phyloP scores from a whole-genome alignment of 805 yeast genomes.

The Kockiozyma suomiensis region DNA sequence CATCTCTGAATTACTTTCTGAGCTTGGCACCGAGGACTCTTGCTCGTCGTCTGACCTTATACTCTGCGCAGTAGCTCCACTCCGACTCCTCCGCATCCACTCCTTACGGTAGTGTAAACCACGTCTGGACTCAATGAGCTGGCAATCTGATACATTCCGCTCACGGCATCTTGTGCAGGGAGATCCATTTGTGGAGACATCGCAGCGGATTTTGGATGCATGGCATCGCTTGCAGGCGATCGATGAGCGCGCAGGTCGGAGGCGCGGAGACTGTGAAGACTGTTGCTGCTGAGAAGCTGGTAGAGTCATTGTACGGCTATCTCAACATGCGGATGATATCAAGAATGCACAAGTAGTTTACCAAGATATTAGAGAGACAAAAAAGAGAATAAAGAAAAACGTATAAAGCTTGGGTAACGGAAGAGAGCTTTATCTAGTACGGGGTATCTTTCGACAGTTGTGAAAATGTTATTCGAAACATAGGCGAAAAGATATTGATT shows the following conservation, averaged over 20 bases:
- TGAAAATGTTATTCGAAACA: no score
- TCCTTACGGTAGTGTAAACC: conserved; percentile 20
- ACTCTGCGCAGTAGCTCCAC: background rate
- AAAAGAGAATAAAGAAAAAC: no score
- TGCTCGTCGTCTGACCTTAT: background rate
- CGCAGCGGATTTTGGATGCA: conserved; percentile 23
- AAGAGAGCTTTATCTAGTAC: no score
- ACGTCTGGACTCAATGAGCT: conserved; percentile 20
- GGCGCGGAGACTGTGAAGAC: background rate
- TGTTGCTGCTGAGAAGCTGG: background rate
- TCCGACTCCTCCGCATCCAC: conserved; percentile 9
- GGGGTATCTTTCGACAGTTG: no score
- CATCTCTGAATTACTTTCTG: background rate
- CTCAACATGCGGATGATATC: no score
- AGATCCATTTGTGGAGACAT: conserved; percentile 13
- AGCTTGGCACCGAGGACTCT: background rate
- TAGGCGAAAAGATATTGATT: no score
- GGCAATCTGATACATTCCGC: conserved; percentile 12
- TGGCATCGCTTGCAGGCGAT: conserved; percentile 24
- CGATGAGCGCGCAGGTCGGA: conserved; percentile 8
- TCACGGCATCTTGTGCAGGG: conserved; percentile 26
- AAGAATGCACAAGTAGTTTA: no score
- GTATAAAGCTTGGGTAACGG: no score
- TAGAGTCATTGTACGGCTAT: background rate
- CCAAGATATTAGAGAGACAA: background rate